Evolutionary conservation across 306 rosid genomes (phyloP).

Genomic region (Sicyos baderoa): DNA sequence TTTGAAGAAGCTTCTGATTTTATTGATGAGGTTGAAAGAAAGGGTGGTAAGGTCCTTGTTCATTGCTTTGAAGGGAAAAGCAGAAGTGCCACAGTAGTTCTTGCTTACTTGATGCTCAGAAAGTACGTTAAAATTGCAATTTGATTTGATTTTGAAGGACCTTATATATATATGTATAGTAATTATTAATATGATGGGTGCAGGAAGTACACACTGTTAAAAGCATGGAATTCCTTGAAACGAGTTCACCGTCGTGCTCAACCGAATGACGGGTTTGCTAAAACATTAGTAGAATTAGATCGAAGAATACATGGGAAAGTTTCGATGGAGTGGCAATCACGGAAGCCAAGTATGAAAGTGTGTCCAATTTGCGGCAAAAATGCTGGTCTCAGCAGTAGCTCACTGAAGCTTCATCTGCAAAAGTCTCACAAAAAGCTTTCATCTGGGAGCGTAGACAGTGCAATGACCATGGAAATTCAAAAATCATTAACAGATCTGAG

Average conservation of each 20-base stretch:
- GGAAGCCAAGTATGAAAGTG: slow-evolving; percentile 73
- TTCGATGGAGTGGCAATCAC: slow-evolving; percentile 83
- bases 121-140: slow-evolving; percentile 53
- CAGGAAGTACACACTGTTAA: slow-evolving; percentile 54
- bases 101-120: slow-evolving; percentile 86
- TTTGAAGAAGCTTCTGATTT: slow-evolving; percentile 77
- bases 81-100: slow-evolving; percentile 82
- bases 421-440: slow-evolving; percentile 80
- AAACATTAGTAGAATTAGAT: slow-evolving; percentile 46
- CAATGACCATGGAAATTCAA: slow-evolving; percentile 55
- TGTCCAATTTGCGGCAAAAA: slow-evolving; percentile 91
- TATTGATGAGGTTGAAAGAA: slow-evolving; percentile 58
- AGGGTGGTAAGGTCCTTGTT: slow-evolving; percentile 64
- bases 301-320: slow-evolving; percentile 60
- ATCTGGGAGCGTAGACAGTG: slow-evolving; percentile 94
- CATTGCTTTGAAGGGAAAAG: slow-evolving; percentile 98
- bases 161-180: background rate
- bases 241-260: slow-evolving; percentile 83
- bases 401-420: slow-evolving; percentile 83
- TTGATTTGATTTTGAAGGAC: background rate
- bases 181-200: slow-evolving; percentile 16
- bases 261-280: slow-evolving; percentile 90
- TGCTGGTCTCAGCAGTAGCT: slow-evolving; percentile 88
- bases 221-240: slow-evolving; percentile 80
- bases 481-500: slow-evolving; percentile 66